Base-by-base conservation (phyloP, 75 land plant species). In the Selaginella moellendorffii region DNA sequence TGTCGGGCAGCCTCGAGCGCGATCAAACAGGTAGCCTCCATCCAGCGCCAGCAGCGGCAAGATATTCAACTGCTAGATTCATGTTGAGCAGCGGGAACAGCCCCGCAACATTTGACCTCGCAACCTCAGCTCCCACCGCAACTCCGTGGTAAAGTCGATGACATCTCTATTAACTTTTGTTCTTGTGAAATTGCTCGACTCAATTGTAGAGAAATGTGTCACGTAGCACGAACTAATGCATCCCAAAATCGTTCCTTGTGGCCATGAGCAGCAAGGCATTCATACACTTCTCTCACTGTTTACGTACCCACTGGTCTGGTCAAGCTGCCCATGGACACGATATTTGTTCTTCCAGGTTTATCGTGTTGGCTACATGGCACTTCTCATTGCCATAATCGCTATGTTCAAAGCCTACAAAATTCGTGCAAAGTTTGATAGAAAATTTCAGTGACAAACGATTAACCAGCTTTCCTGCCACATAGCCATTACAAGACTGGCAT, bases 121-220 rank as follows among this genome's bases (percentile, higher is more conserved):
- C 98, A 18, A 90, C 96, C 72, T 93, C 96, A 0, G 96, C 96
- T 2, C 98, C 98, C 26, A 84, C 91, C 14, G 98, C 96, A 54
- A 93, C 62, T 31, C 56, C 71, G 26, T 74, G 76, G 76, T 74
- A 72, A 52, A 52, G 5, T 30, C 30, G 25, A 22, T 73, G n/a
- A n/a, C n/a, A n/a, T n/a, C n/a, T n/a, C n/a, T n/a, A n/a, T n/a
- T n/a, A n/a, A n/a, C n/a, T n/a, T n/a, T n/a, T n/a, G n/a, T n/a
- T n/a, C n/a, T n/a, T n/a, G n/a, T n/a, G 63, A 63, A 88, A 90
- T 26, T 82, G 62, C 36, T 82, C 2, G 90, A 93, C 72, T 53
- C 67, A 51, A 73, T 74, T 79, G 76, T 89, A 36, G 99, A 93
- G 72, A n/a, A 75, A 74, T 72, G 78, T 86, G 69, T 93, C 99